Evolutionary conservation across 2,329 filamentous ascomycete genomes (phyloP).

Genomic region (Talaromyces rugulosus): DNA sequence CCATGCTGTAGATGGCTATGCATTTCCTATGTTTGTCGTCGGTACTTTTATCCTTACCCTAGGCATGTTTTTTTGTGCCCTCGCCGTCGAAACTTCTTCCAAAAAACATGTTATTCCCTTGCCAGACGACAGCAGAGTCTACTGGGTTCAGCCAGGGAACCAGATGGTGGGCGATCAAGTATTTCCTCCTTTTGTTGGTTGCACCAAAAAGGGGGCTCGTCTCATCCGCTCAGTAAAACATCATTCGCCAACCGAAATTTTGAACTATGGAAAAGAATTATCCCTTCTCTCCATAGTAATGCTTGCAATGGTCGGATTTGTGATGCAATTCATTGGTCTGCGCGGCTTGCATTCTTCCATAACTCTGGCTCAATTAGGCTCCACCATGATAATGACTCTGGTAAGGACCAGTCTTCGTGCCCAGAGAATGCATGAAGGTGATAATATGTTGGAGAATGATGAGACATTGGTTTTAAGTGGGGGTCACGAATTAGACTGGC

Average conservation of each 20-base stretch:
- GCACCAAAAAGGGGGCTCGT: constrained; percentile 16
- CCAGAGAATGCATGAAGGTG: constrained; percentile 25
- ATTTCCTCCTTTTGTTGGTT: constrained; percentile 33
- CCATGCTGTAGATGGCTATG: constrained; percentile 23
- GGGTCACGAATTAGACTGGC: constrained; percentile 30
- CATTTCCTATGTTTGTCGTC: constrained; percentile 29
- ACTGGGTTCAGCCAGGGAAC: constrained; percentile 37
- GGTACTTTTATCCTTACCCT: constrained; percentile 29
- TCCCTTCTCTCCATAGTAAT: constrained; percentile 21
- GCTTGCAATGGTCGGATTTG: constrained; percentile 29
- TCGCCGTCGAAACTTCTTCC: constrained; percentile 31
- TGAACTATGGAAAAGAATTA: constrained; percentile 13
- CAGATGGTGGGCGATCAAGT: constrained; percentile 36
- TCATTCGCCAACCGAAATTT: background rate
- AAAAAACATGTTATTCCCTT: constrained; percentile 20
- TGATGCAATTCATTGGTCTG: constrained; percentile 37
- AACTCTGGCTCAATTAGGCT: constrained; percentile 30
- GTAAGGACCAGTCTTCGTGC: constrained; percentile 32
- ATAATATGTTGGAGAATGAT: constrained; percentile 21
- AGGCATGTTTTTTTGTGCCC: constrained; percentile 33
- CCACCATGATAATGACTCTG: constrained; percentile 34
- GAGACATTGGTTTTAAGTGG: constrained; percentile 19
- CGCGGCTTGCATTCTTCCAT: constrained; percentile 35
- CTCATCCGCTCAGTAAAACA: constrained; percentile 19
- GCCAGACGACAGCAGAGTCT: constrained; percentile 25